Conservation (phyloP, 208 protist genomes). For the Acanthamoeba lenticulata region DNA sequence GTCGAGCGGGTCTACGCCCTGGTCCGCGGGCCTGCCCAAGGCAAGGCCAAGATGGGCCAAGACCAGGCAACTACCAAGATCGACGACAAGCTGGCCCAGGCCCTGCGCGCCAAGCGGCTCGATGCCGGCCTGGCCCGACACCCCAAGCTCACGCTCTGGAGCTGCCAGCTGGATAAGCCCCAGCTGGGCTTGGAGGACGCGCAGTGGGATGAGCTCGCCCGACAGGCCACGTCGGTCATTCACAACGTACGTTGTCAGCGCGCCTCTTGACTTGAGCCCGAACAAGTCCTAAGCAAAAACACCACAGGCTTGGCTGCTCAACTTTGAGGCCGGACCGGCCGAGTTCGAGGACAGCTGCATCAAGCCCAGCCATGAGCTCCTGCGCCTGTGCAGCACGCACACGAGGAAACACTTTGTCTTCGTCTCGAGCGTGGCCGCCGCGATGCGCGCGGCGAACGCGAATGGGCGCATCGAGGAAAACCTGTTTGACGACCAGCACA, state of each 20-base stretch:
- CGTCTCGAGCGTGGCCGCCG: not conserved
- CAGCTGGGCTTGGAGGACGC: not conserved
- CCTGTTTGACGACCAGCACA: not conserved
- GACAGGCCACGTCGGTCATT: not conserved
- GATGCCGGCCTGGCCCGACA: not conserved
- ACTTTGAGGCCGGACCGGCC: not conserved
- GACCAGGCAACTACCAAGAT: no score
- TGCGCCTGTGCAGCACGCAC: not conserved
- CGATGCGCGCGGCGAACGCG: not conserved
- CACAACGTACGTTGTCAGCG: slow-evolving; percentile 47
- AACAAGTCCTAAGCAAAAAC: no score
- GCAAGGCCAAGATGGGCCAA: not conserved
- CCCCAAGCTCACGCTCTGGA: not conserved
- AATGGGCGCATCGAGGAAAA: not conserved
- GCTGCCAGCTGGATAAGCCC: not conserved
- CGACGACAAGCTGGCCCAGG: not conserved
- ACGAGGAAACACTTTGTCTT: not conserved
- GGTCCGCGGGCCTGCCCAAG: not conserved
- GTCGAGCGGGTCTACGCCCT: not conserved
- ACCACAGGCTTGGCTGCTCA: slow-evolving; percentile 10
- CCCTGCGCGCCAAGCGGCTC: not conserved
- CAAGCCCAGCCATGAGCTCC: not conserved
- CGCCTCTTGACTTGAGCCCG: no score
- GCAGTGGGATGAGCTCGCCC: not conserved
- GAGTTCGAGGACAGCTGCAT: slow-evolving; percentile 35